phyloP scores from a whole-genome alignment of 768 basidiomycete species.

The Russula sp. region DNA sequence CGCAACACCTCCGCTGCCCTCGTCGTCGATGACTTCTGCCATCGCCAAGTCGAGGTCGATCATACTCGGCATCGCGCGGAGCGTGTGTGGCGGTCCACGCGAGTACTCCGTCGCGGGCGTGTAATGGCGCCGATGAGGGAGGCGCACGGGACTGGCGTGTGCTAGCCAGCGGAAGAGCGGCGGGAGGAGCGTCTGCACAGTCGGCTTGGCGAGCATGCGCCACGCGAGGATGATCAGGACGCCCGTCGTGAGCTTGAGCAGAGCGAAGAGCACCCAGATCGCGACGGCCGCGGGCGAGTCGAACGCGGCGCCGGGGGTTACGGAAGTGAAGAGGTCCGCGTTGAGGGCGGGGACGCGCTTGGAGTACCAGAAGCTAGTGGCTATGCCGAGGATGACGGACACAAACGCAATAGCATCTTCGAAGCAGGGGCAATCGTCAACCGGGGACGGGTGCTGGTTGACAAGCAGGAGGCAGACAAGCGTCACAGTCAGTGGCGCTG shows the following conservation, averaged over 20 bases:
- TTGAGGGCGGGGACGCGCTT: conserved; percentile 33
- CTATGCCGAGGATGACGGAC: conserved; percentile 73
- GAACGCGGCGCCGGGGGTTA: conserved; percentile 55
- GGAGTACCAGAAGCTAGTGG: conserved; percentile 61
- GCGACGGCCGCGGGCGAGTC: conserved; percentile 29
- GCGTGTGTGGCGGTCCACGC: conserved; percentile 50
- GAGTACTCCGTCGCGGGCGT: conserved; percentile 87
- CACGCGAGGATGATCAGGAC: conserved; percentile 76
- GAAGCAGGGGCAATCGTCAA: conserved; percentile 97
- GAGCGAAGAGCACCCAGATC: conserved; percentile 34
- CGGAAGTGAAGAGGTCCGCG: conserved; percentile 26
- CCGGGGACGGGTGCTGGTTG: conserved; percentile 89
- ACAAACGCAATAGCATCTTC: conserved; percentile 93
- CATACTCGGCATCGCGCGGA: conserved; percentile 77
- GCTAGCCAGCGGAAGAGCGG: conserved; percentile 76
- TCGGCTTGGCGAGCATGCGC: conserved; percentile 80
- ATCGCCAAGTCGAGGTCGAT: conserved; percentile 53
- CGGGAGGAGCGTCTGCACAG: conserved; percentile 68
- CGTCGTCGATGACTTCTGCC: conserved; percentile 25
- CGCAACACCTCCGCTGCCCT: conserved; percentile 20
- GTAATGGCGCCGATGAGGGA: conserved; percentile 85
- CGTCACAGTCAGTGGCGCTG: conserved; percentile 54
- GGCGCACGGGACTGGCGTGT: conserved; percentile 42
- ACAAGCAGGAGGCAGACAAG: conserved; percentile 64
- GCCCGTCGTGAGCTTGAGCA: conserved; percentile 44